Base-by-base conservation (phyloP, 192 early-diverging fungal species). In the Entomortierella lignicola region DNA sequence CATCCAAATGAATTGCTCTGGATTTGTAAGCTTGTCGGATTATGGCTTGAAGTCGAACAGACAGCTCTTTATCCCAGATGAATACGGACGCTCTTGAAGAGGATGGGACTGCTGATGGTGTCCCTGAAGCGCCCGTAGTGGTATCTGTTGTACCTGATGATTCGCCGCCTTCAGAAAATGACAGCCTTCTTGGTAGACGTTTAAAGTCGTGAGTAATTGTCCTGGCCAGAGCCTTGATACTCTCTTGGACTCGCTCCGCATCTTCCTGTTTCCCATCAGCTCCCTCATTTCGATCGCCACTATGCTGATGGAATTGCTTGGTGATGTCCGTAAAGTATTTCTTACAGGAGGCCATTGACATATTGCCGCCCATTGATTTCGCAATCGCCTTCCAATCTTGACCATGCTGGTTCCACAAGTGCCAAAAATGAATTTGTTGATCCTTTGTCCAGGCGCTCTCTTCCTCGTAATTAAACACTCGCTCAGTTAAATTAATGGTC, bases 51-150 rank as follows among this genome's bases (percentile, higher is more conserved):
- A 77, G 43, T 4, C 66, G 65, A 1, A 69, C 66, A n/a, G 73
- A 77, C 10, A 77, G 44, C 29, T 69, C 66, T 30, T 77, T 77
- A 34, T 69, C 55, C 73, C 73, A 77, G 25, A 30, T 61, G 50
- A 77, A 77, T 18, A 43, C 8, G 1, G 30, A 20, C 4, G 31
- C 5, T 29, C 34, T 72, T 37, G 43, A 15, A 11, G 8, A 43
- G 37, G 63, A 30, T 32, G 63, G 1, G 2, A 4, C 2, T 32
- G n/a, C n/a, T 27, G 41, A 8, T 7, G 34, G 21, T 43, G 2
- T 56, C 30, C 4, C 13, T 6, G 30, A 34, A 47, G 44, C 44
- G 17, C 20, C 17, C 44, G 8, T 13, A 26, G 25, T 27, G 1
- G 52, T 25, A 25, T 25, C 52, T 54, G 25, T 26, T 8, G 26